phyloP scores from a whole-genome alignment of 495 filamentous ascomycete genomes.

The Penicillium soppii region DNA sequence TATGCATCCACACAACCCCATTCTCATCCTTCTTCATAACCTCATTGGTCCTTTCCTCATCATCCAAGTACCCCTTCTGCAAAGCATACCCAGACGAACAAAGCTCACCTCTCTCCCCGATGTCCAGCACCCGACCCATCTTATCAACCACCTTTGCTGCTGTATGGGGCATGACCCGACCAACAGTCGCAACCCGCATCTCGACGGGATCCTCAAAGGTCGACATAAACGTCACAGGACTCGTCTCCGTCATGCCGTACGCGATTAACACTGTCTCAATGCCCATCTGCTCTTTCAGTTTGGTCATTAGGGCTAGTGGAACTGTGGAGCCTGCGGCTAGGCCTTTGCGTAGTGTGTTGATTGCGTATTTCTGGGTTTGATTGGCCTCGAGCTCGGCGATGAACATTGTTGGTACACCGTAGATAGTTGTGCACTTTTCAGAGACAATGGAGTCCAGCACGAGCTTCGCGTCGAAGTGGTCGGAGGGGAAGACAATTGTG shows the following conservation, averaged over 20 bases:
- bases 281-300: neutral
- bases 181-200: neutral
- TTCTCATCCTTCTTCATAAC: constrained; percentile 49
- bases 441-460: constrained; percentile 1
- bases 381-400: constrained; percentile 4
- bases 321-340: constrained; percentile 3
- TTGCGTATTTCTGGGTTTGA: neutral
- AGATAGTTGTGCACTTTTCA: constrained; percentile 1
- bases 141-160: neutral
- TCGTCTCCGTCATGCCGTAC: neutral
- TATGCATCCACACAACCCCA: constrained; percentile 24
- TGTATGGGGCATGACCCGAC: neutral
- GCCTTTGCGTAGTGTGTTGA: neutral
- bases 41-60: constrained; percentile 61
- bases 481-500: constrained; percentile 5
- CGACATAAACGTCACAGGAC: neutral
- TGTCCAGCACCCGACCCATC: neutral
- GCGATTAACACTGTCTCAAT: neutral
- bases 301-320: neutral
- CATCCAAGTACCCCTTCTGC: constrained; percentile 53
- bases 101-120: neutral
- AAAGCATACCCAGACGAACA: neutral
- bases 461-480: constrained; percentile 7
- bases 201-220: neutral
- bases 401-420: constrained; percentile 13